phyloP scores from a whole-genome alignment of 1,139 yeast species.

The Pichia sp. region DNA sequence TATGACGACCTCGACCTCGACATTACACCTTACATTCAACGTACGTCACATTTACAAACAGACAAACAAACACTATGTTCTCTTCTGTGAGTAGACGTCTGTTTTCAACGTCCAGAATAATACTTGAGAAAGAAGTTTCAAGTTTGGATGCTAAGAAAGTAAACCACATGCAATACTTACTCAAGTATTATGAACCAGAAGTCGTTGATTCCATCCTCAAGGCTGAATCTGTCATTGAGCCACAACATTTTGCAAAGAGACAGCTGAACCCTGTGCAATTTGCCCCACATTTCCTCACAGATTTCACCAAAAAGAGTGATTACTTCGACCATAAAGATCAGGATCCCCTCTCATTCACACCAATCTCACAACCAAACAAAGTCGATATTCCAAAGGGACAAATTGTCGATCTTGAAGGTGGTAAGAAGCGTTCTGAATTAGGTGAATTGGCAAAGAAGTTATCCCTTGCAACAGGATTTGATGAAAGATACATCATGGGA shows the following conservation, averaged over 20 bases:
- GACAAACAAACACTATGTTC: constrained; percentile 3
- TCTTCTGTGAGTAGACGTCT: constrained; percentile 11
- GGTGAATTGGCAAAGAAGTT: constrained; percentile 48
- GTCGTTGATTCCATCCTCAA: constrained; percentile 72
- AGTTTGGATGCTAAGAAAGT: constrained; percentile 20
- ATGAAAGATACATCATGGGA: constrained; percentile 54
- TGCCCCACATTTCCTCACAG: constrained; percentile 57
- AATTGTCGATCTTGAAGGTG: constrained; percentile 16
- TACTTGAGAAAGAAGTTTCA: constrained; percentile 8
- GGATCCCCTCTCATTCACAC: constrained; percentile 17
- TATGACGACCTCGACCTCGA: no score
- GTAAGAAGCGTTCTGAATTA: constrained; percentile 19
- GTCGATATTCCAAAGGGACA: constrained; percentile 20
- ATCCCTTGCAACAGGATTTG: constrained; percentile 67
- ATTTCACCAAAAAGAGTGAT: constrained; percentile 48
- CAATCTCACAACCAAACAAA: constrained; percentile 21
- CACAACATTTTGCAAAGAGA: constrained; percentile 42
- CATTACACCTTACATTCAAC: no score
- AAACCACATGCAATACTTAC: constrained; percentile 50
- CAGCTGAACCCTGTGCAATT: constrained; percentile 36
- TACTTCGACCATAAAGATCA: constrained; percentile 30
- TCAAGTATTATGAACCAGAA: constrained; percentile 69
- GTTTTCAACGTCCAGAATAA: constrained; percentile 14
- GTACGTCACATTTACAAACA: no score
- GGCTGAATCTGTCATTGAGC: constrained; percentile 69